Base-by-base conservation (phyloP, 306 rosid species). In the Dryas octopetala region DNA sequence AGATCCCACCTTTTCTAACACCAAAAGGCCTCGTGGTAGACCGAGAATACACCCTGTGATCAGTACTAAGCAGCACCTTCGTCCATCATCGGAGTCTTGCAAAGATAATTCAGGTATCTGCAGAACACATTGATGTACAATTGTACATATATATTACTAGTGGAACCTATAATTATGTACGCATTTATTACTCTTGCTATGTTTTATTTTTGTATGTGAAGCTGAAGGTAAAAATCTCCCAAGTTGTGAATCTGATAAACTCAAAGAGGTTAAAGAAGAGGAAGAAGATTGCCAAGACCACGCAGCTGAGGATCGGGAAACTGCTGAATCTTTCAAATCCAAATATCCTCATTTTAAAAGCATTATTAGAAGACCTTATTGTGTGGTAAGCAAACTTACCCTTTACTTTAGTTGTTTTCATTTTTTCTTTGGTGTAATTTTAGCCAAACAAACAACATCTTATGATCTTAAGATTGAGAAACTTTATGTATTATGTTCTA, bases 311-410 rank as follows among this genome's bases (percentile, higher is more conserved):
- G 46, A 26, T 53, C 26, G 19, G 7, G 19, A 53, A 75, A 15
- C 16, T 43, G 73, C 38, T 32, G 38, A 75, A 23, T 19, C 65
- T 12, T 55, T 76, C 38, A 57, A 17, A 32, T 55, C 74, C 53
- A 47, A 66, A n/a, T 16, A 6, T 54, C 79, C 73, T 55, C 9
- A 55, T 48, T 66, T 66, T 44, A 51, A 13, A 44, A 44, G 28
- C 15, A 0, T 15, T 66, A 62, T 53, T 47, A 66, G 6, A 4
- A 7, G 3, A 32, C n/a, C 4, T 28, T 15, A 5, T 38, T 32
- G n/a, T 54, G 48, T 76, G 59, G 67, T 32, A 54, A 51, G 65
- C 45, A 70, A 52, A 12, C 13, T 32, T 32, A 32, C 38, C 38
- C 38, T 32, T 32, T 32, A 2, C 38, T 32, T 1, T 32, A 32